These are phyloP conservation scores for Calonectria pteridis DNA, from an alignment of 2,329 filamentous ascomycete species.

Conservation along the genomic window DNA sequence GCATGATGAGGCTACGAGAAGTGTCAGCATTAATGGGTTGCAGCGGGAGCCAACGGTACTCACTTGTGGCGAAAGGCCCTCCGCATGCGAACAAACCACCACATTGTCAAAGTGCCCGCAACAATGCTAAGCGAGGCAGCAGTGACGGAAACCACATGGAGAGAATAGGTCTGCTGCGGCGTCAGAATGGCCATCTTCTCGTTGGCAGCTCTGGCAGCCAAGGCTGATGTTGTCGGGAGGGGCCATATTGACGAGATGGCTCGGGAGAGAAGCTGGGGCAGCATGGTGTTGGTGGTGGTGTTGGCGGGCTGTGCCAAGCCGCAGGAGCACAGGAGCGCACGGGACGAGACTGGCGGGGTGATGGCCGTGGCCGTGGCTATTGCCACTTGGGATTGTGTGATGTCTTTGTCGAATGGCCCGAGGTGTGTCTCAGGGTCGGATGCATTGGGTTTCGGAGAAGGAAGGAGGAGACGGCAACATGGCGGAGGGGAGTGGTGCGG, in stretches of 20 bases:
- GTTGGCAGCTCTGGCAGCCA: conserved; percentile 32
- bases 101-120: conserved; percentile 68
- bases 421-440: not conserved
- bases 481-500: not conserved
- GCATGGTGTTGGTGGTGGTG: conserved; percentile 12
- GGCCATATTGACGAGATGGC: conserved; percentile 21
- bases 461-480: not conserved
- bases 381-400: not conserved
- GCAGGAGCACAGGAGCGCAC: not conserved
- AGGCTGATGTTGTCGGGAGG: conserved; percentile 13
- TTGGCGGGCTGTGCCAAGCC: not conserved
- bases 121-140: conserved; percentile 66
- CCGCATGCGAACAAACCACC: conserved; percentile 81
- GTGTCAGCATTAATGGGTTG: conserved; percentile 23
- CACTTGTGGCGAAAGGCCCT: conserved; percentile 75
- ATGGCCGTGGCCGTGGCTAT: not conserved
- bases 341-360: not conserved
- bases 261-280: not conserved
- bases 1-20: conserved; percentile 73
- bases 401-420: not conserved
- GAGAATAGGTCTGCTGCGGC: conserved; percentile 33
- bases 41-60: conserved; percentile 44
- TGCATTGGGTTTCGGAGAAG: conserved; percentile 1
- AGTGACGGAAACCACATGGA: conserved; percentile 52
- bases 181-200: conserved; percentile 36